phyloP scores from a whole-genome alignment of 2,329 filamentous ascomycete genomes.

The Geosmithia morbida region DNA sequence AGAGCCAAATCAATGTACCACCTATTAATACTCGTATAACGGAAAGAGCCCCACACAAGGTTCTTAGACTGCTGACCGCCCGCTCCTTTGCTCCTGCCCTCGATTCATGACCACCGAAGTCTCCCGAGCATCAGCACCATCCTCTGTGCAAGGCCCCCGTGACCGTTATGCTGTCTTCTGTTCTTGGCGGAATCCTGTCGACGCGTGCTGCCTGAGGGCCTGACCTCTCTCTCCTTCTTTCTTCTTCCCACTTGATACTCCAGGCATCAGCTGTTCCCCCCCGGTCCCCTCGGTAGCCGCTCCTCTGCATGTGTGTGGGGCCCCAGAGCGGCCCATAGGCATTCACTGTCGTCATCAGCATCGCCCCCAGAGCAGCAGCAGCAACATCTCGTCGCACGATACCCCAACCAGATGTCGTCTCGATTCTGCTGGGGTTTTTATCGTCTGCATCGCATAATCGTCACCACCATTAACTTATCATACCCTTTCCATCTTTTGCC shows the following conservation, averaged over 20 bases:
- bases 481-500: not conserved
- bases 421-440: not conserved
- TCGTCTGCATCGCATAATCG: not conserved
- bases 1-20: too few species aligned
- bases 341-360: not conserved
- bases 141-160: not conserved
- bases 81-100: not conserved
- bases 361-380: not conserved
- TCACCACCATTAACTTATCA: not conserved
- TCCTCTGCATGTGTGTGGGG: not conserved
- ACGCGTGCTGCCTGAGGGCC: not conserved
- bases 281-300: not conserved
- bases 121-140: not conserved
- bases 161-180: not conserved
- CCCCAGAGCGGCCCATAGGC: not conserved
- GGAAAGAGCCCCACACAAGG: not conserved
- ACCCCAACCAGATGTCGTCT: not conserved
- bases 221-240: not conserved
- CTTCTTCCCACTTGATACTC: not conserved
- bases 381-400: not conserved
- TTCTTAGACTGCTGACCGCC: not conserved
- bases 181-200: not conserved
- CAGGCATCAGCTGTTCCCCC: not conserved
- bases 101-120: not conserved
- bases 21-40: too few species aligned